Evolutionary conservation across 495 filamentous ascomycete genomes (phyloP).

Genomic region (Thermochaetoides thermophila): DNA sequence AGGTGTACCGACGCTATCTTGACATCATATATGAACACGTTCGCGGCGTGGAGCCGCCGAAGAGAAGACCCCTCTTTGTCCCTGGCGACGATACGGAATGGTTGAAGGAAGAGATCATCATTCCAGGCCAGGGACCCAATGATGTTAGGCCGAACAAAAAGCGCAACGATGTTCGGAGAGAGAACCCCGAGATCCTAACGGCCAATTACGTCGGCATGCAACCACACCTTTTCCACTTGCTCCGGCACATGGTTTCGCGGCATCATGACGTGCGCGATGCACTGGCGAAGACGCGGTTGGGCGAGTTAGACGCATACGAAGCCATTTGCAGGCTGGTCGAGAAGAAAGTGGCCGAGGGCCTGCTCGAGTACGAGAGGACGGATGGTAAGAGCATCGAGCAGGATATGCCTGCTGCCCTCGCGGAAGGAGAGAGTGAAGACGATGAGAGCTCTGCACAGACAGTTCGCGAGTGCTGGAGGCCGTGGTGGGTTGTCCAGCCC

Average conservation of each 20-base stretch:
- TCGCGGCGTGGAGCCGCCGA: conserved; percentile 44
- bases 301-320: conserved; percentile 59
- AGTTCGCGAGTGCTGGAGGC: conserved; percentile 55
- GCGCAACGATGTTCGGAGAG: conserved; percentile 20
- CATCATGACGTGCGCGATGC: conserved; percentile 73
- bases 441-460: conserved; percentile 49
- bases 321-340: conserved; percentile 44
- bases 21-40: conserved; percentile 74
- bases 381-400: conserved; percentile 41
- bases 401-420: conserved; percentile 4
- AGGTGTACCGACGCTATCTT: conserved; percentile 71
- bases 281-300: conserved; percentile 48
- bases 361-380: conserved; percentile 52
- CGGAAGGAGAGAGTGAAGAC: conserved; percentile 9
- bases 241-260: conserved; percentile 59
- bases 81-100: conserved; percentile 42
- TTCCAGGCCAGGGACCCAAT: conserved; percentile 37
- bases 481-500: conserved; percentile 90
- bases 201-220: conserved; percentile 77
- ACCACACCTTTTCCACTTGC: conserved; percentile 82
- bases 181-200: conserved; percentile 29
- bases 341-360: conserved; percentile 50
- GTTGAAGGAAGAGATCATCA: conserved; percentile 23
- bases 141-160: conserved; percentile 18
- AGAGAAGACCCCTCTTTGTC: conserved; percentile 56